Percentiles rank a stretch among this genome's conserved stretches.
Conservation (phyloP, 768 basidiomycete genomes). For the Termitomyces sp. region DNA sequence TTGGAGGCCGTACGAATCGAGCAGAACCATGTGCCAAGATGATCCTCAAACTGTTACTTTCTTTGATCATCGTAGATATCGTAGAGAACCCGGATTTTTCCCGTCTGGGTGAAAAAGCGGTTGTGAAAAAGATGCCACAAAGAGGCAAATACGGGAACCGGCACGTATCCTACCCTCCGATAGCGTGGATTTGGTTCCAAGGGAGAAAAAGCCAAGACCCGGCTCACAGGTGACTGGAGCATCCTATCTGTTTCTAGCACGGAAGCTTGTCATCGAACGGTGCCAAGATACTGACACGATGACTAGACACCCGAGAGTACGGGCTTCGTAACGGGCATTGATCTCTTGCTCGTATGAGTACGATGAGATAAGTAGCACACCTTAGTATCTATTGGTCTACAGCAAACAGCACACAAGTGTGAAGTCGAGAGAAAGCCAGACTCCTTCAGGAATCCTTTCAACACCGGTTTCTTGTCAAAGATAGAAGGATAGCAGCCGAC, state of each 20-base stretch:
- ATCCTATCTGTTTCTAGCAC: constrained; percentile 7
- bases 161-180: constrained; percentile 7
- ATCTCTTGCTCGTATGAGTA: not conserved
- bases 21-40: constrained; percentile 4
- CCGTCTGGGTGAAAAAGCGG: not conserved
- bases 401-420: not conserved
- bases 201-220: constrained; percentile 4
- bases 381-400: not conserved
- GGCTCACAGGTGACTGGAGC: constrained; percentile 11
- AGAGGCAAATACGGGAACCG: not conserved
- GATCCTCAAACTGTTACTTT: not conserved
- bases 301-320: not conserved
- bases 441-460: not conserved
- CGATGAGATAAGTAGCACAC: not conserved
- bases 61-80: not conserved
- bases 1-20: not conserved
- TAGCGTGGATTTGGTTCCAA: constrained; percentile 10
- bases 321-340: not conserved
- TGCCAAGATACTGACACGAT: constrained; percentile 13
- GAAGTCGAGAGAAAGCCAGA: not conserved
- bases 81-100: not conserved
- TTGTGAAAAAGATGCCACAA: constrained; percentile 8
- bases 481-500: not conserved
- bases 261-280: constrained; percentile 1
- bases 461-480: not conserved